Conservation (phyloP, 2,329 filamentous ascomycete species). For the Pyrenophora tritici-repentis region DNA sequence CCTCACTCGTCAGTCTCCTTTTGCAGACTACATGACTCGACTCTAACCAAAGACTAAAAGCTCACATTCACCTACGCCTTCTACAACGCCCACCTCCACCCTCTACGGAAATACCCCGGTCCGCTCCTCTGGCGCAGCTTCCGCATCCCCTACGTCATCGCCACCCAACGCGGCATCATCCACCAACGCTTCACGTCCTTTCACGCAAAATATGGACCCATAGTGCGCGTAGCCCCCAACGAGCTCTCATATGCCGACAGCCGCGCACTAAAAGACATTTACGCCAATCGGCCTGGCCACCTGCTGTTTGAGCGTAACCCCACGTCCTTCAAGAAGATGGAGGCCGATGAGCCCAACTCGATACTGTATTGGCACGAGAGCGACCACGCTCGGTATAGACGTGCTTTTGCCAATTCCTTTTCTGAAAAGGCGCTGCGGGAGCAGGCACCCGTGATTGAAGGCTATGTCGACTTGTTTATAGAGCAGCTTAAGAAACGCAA, state of each 20-base stretch:
- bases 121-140: constrained; percentile 36
- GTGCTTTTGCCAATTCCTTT: constrained; percentile 35
- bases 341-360: constrained; percentile 30
- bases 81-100: constrained; percentile 36
- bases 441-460: constrained; percentile 32
- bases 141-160: constrained; percentile 34
- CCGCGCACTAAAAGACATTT: constrained; percentile 38
- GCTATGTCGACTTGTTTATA: constrained; percentile 31
- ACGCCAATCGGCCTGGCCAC: constrained; percentile 30
- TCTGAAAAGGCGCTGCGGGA: constrained; percentile 34
- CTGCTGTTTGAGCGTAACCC: constrained; percentile 28
- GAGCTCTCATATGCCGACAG: constrained; percentile 35
- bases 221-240: constrained; percentile 38
- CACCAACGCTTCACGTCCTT: constrained; percentile 29
- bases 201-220: constrained; percentile 33
- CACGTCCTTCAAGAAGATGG: constrained; percentile 34
- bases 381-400: constrained; percentile 26
- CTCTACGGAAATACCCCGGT: constrained; percentile 35
- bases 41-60: not conserved
- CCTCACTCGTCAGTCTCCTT: constrained; percentile 3
- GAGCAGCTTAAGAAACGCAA: constrained; percentile 22
- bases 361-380: constrained; percentile 33
- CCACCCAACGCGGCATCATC: constrained; percentile 32
- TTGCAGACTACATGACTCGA: too few relatives aligned
- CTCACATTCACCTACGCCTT: constrained; percentile 19